Evolutionary conservation across 2,329 filamentous ascomycete genomes (phyloP), one percentile per base, ranked within the genome.

Genomic region (Talaromyces piceae): DNA sequence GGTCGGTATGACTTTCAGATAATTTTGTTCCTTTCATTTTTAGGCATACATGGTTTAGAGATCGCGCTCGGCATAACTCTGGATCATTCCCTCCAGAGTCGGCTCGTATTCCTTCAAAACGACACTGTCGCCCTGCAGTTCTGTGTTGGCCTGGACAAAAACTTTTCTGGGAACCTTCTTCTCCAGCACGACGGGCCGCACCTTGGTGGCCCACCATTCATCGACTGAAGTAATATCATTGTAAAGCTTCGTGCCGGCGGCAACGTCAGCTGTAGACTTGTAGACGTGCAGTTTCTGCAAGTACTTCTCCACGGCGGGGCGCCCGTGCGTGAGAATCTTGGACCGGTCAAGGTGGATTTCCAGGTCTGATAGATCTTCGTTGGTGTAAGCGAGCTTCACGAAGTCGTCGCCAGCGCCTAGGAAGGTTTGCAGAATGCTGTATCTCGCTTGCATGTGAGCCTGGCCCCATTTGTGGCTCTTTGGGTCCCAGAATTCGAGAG

Each of bases 401-500:
- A 96, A 96, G 62, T 87, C 84, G 51, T 87, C 81, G n/a, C 86
- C 88, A 1, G 90, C 91, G 59, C 87, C 80, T 16, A 96, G 78
- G 78, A 96, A 91, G 64, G 71, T 72, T 16, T 70, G 70, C 50
- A 96, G 74, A 61, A 96, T 95, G 47, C 86, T 88, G 72, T 90
- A 96, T 9, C 91, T 86, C 20, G 90, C 91, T 70, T 95, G 89
- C 71, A 89, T 94, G 66, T 95, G 90, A 57, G 87, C 81, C 69
- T 95, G 91, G 7, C 91, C 91, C 91, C 91, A 95, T 73, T 95
- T 95, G 58, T 83, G 78, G 60, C 80, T 84, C 73, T 91, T 91
- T 5, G 90, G 90, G 63, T 96, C 90, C 90, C 90, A 97, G 77
- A 93, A 89, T 67, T 97, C 91, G 20, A 97, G 78, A 1, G 91